These are phyloP conservation scores for Yarrowia porcina DNA, from an alignment of 805 yeast species.

Conservation along the genomic window DNA sequence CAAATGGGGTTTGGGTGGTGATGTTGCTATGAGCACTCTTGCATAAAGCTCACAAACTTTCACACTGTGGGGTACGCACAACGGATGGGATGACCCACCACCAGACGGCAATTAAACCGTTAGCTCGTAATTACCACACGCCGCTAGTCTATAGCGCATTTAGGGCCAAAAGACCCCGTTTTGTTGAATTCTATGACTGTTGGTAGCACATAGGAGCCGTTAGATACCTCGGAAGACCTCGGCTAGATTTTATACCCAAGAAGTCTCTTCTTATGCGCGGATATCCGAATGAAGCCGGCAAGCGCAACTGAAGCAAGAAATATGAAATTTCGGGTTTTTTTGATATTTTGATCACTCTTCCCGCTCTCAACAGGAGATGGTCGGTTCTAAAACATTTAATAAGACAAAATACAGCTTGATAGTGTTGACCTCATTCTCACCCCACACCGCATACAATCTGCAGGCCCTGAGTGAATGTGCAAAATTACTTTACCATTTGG, in stretches of 20 bases:
- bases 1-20: conserved; percentile 4
- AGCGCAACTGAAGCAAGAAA: not conserved
- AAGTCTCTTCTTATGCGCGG: not conserved
- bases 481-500: not conserved
- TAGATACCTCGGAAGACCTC: not conserved
- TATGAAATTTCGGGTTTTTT: not conserved
- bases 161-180: not conserved
- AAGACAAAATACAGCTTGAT: not conserved
- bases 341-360: not conserved
- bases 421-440: not conserved
- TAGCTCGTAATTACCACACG: not conserved
- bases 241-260: not conserved
- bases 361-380: not conserved
- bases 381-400: not conserved
- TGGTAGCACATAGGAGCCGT: not conserved
- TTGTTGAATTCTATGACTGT: not conserved
- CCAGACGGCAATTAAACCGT: conserved; percentile 7
- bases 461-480: conserved; percentile 12
- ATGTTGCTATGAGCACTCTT: conserved; percentile 13
- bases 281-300: not conserved
- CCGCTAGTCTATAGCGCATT: not conserved
- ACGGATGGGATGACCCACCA: not conserved
- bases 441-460: conserved; percentile 22
- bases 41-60: conserved; percentile 22
- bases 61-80: conserved; percentile 23